A percentile compares a stretch with the other conserved stretches of the same genome.
Evolutionary conservation across 371 early-diverging fungal genomes (phyloP).

Genomic region (Syncephalis plumigaleata): DNA sequence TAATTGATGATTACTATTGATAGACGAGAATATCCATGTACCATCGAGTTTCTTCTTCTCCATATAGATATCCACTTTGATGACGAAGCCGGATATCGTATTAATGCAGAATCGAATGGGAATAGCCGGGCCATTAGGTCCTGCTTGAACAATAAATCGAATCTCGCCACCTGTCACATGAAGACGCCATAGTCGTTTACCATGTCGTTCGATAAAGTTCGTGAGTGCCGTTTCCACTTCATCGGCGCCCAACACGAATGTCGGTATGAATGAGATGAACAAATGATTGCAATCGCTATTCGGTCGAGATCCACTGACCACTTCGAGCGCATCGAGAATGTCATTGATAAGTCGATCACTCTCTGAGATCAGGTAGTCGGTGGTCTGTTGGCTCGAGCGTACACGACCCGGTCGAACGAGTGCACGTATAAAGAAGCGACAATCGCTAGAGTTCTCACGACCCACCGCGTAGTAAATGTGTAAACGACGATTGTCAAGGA

Average conservation of each 20-base stretch:
- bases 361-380: slow-evolving; percentile 86
- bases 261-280: slow-evolving; percentile 94
- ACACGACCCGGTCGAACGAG: slow-evolving; percentile 83
- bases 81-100: slow-evolving; percentile 81
- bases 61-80: slow-evolving; percentile 80
- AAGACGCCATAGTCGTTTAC: slow-evolving; percentile 85
- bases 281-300: slow-evolving; percentile 96
- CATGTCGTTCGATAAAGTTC: slow-evolving; percentile 85
- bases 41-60: slow-evolving; percentile 63
- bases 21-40: slow-evolving; percentile 56
- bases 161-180: slow-evolving; percentile 90
- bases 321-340: slow-evolving; percentile 85
- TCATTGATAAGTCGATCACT: slow-evolving; percentile 82
- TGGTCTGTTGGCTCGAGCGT: slow-evolving; percentile 60
- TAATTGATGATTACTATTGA: slow-evolving; percentile 5
- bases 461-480: slow-evolving; percentile 91
- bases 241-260: slow-evolving; percentile 72
- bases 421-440: slow-evolving; percentile 94
- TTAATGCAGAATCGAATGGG: slow-evolving; percentile 85
- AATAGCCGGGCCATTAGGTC: slow-evolving; percentile 28
- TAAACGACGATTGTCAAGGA: slow-evolving; percentile 81
- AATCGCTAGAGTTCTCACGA: slow-evolving; percentile 85
- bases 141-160: slow-evolving; percentile 72
- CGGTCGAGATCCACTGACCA: slow-evolving; percentile 70
- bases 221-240: slow-evolving; percentile 71